Conservation (phyloP, 495 filamentous ascomycete species). For the Usnea hakonensis region DNA sequence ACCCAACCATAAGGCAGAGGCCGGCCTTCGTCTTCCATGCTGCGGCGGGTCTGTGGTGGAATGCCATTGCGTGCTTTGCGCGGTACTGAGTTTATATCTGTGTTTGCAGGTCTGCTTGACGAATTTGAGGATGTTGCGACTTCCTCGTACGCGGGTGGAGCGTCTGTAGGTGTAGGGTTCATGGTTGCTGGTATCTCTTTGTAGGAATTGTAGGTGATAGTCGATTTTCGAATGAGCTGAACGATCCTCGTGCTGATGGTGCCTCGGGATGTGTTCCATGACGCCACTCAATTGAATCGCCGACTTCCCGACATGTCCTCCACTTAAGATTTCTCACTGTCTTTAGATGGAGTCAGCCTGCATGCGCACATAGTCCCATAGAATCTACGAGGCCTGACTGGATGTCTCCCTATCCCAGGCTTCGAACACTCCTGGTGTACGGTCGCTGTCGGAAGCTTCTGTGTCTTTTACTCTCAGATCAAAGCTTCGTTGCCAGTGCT, state of each 20-base stretch:
- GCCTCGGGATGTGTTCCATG: no score
- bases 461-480: not conserved
- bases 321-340: no score
- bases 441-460: not conserved
- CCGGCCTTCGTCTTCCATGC: constrained; percentile 44
- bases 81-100: constrained; percentile 6
- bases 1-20: constrained; percentile 40
- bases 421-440: not conserved
- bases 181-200: no score
- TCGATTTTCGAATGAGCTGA: no score
- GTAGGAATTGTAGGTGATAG: no score
- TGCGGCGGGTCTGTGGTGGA: constrained; percentile 34
- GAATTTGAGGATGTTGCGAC: constrained; percentile 15
- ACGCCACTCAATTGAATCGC: no score
- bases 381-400: no score
- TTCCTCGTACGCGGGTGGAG: constrained; percentile 31
- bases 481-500: not conserved
- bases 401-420: no score
- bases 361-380: no score
- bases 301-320: no score
- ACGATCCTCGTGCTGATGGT: no score
- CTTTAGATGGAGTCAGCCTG: no score
- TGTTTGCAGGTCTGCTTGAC: constrained; percentile 3
- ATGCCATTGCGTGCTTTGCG: constrained; percentile 34
- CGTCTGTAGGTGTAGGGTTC: constrained; percentile 16